Base-by-base conservation (phyloP, 768 basidiomycete species). In the Trametes cingulata region DNA sequence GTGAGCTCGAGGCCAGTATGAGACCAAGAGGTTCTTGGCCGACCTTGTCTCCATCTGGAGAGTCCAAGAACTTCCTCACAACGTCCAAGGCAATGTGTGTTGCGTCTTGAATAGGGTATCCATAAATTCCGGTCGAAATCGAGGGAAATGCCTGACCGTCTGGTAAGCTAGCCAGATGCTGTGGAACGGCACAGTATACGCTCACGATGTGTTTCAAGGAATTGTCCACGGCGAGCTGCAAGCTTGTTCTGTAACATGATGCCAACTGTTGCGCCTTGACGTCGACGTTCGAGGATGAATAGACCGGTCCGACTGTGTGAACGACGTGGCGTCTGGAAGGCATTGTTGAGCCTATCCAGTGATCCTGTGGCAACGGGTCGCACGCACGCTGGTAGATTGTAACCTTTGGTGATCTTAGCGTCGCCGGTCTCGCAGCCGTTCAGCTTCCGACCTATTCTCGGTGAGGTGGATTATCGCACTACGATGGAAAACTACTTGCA, bases 271-370 rank as follows among this genome's bases (percentile, higher is more conserved):
- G 64, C 6, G 84, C 84, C 53, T 80, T 82, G 25, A 70, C 72
- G 41, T 80, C 78, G 37, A 71, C 72, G 25, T 78, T 73, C 0
- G 64, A 58, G 2, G 66, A 56, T 5, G 76, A 77, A 69, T 88
- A 92, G 1, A 90, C 71, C 0, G 92, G 92, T 12, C 92, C 92
- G 15, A 93, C 92, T 3, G 92, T 80, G 66, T 93, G 92, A 41
- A 94, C 90, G 59, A 94, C 78, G 68, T 87, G 79, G 37, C 81
- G 80, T 37, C 91, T 90, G 63, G 49, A 14, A 9, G 25, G 27
- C 12, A 19, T 13, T n/a, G 43, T 50, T 39, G 15, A 27, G 12
- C 14, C 10, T 41, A 49, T 36, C 33, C 2, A 22, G 3, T 13
- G 20, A 2, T 14, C 12, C n/a, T 13, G 37, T 15, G 8, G 35